A percentile compares a stretch with the other conserved stretches of the same genome.
Conservation (phyloP, 2,329 filamentous ascomycete species). For the Fusarium caatingaense region DNA sequence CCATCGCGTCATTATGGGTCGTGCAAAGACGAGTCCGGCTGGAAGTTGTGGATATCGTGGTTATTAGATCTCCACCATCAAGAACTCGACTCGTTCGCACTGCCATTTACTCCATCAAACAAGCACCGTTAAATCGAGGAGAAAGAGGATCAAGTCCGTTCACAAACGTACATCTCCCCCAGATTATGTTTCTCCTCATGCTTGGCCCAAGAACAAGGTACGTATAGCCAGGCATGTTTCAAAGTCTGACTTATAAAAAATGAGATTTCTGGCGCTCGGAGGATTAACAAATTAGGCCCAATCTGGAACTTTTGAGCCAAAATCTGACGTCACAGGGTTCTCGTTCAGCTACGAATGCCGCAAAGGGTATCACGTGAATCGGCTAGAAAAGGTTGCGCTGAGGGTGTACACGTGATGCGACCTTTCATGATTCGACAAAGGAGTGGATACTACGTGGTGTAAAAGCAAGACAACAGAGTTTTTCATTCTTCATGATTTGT, state of each 20-base stretch:
- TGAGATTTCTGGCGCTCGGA: neutral
- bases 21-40: neutral
- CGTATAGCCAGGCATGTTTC: too few species aligned
- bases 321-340: conserved; percentile 22
- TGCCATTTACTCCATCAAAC: conserved; percentile 25
- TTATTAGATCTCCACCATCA: conserved; percentile 29
- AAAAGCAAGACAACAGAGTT: conserved; percentile 22
- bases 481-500: conserved; percentile 26
- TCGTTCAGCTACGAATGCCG: neutral
- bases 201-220: neutral
- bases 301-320: neutral
- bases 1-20: conserved; percentile 39
- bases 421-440: conserved; percentile 6
- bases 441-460: conserved; percentile 10
- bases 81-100: conserved; percentile 3
- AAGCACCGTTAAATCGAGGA: conserved; percentile 12
- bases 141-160: conserved; percentile 4
- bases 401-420: conserved; percentile 18
- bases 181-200: conserved; percentile 28
- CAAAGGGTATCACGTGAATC: neutral
- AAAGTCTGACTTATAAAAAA: neutral
- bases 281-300: conserved; percentile 2
- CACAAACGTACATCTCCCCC: neutral
- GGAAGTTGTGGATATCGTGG: conserved; percentile 29
- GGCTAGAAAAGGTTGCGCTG: neutral